Conservation (phyloP, 768 basidiomycete species). For the Termitomyces sp. region DNA sequence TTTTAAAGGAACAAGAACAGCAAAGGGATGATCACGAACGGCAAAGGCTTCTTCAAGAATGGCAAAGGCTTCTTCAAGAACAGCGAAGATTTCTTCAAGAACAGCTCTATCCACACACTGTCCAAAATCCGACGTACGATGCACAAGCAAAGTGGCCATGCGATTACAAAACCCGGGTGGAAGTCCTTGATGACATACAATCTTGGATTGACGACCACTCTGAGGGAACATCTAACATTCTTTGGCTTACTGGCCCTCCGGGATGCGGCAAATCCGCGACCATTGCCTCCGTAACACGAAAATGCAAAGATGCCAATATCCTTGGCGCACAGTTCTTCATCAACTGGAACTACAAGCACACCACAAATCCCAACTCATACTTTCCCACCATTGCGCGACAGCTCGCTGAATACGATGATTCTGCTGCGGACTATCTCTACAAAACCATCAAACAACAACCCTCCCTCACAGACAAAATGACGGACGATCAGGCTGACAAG, state of each 20-base stretch:
- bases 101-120: background rate
- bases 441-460: background rate
- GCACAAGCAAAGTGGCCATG: background rate
- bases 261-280: conserved; percentile 11
- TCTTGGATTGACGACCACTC: background rate
- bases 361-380: background rate
- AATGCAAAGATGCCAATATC: background rate
- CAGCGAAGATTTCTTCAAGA: background rate
- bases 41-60: too few species aligned
- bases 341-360: conserved; percentile 8
- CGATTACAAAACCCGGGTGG: background rate
- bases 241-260: conserved; percentile 5
- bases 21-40: too few species aligned
- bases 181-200: background rate
- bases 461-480: conserved; percentile 7
- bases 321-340: conserved; percentile 11
- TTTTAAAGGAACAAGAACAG: background rate
- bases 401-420: background rate
- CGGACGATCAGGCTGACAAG: conserved; percentile 9
- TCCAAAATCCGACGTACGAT: background rate
- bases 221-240: conserved; percentile 4
- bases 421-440: background rate
- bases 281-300: conserved; percentile 4
- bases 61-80: too few species aligned
- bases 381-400: background rate